phyloP scores from a whole-genome alignment of 148 eudicot genomes.

The Camellia sinensis region DNA sequence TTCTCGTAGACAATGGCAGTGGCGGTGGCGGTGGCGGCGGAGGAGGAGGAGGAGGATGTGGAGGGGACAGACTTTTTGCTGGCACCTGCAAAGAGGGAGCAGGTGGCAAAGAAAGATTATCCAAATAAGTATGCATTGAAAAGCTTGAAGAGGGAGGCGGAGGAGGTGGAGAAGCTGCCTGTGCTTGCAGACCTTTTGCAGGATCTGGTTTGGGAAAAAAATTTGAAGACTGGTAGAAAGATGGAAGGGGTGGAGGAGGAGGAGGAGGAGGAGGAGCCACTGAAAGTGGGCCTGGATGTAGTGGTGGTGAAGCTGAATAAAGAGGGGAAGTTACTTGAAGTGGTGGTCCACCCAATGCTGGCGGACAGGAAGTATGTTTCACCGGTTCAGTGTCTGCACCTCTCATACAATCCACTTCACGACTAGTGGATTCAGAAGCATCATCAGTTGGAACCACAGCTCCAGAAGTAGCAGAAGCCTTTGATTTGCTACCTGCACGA shows the following conservation, averaged over 20 bases:
- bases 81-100: constrained; percentile 1
- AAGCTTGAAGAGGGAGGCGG: constrained; percentile 19
- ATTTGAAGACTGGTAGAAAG: constrained; percentile 16
- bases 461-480: constrained; percentile 32
- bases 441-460: constrained; percentile 21
- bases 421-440: constrained; percentile 18
- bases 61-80: constrained; percentile 11
- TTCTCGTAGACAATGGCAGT: constrained; percentile 20
- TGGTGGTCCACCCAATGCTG: constrained; percentile 16
- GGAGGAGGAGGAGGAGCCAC: constrained; percentile 19
- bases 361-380: constrained; percentile 24
- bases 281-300: background rate
- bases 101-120: constrained; percentile 7
- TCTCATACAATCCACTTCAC: constrained; percentile 20
- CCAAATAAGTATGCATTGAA: background rate
- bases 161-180: constrained; percentile 33
- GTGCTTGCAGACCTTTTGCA: constrained; percentile 18
- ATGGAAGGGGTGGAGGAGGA: constrained; percentile 24
- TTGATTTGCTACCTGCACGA: constrained; percentile 37
- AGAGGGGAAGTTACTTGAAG: constrained; percentile 10
- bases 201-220: constrained; percentile 1
- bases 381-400: constrained; percentile 16
- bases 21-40: constrained; percentile 19
- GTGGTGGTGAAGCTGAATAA: background rate
- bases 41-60: constrained; percentile 21